Conservation (phyloP, 805 yeast species). For the Starmerella asiatica region DNA sequence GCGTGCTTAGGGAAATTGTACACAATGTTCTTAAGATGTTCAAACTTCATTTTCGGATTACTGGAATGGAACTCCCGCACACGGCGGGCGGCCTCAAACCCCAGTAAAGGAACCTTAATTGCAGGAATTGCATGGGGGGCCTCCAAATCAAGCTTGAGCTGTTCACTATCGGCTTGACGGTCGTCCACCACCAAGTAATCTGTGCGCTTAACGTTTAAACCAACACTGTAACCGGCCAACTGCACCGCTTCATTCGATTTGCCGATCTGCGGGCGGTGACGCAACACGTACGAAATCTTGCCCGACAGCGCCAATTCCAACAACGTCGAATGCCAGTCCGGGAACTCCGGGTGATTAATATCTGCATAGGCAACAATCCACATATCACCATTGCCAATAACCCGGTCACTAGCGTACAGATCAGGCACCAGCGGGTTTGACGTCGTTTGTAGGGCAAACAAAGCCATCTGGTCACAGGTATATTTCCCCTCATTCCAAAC, state of each 20-base stretch:
- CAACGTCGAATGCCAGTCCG: conserved; percentile 44
- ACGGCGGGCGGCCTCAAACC: conserved; percentile 20
- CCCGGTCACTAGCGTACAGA: conserved; percentile 43
- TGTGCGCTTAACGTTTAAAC: conserved; percentile 47
- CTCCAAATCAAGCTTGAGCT: conserved; percentile 17
- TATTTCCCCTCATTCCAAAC: conserved; percentile 38
- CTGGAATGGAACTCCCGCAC: conserved; percentile 2
- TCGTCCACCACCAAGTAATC: conserved; percentile 58
- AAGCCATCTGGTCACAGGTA: conserved; percentile 56
- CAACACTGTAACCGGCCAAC: conserved; percentile 51
- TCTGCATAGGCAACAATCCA: conserved; percentile 57
- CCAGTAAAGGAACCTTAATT: conserved; percentile 6
- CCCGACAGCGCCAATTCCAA: conserved; percentile 47
- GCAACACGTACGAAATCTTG: conserved; percentile 60
- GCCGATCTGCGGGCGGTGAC: conserved; percentile 35
- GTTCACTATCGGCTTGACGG: conserved; percentile 27
- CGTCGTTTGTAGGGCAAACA: conserved; percentile 56
- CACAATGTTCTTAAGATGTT: conserved; percentile 24
- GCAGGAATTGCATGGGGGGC: conserved; percentile 15
- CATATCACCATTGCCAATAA: conserved; percentile 45
- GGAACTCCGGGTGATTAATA: conserved; percentile 37
- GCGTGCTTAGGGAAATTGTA: conserved; percentile 46
- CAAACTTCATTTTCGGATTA: conserved; percentile 3
- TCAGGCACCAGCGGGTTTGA: conserved; percentile 11
- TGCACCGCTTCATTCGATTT: not conserved